Evolutionary conservation across 805 yeast species (phyloP).

Genomic region (Metschnikowia cubensis): DNA sequence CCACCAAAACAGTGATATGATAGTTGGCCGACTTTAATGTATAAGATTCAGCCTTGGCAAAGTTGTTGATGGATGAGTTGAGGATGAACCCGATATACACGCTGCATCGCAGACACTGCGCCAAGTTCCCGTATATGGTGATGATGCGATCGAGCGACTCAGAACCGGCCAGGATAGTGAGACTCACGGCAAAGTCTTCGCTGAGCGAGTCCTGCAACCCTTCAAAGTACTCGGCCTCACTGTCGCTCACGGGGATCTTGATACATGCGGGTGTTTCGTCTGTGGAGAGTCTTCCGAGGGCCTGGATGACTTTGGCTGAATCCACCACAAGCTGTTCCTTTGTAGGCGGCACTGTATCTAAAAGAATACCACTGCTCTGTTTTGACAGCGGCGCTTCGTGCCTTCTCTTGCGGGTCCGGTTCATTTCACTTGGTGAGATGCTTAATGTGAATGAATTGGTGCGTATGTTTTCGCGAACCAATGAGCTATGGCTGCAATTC

Average conservation of each 20-base stretch:
- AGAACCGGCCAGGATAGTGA: neutral
- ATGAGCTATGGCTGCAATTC: constrained; percentile 1
- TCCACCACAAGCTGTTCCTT: constrained; percentile 18
- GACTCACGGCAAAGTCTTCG: neutral
- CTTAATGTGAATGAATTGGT: neutral
- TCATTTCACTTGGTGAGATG: neutral
- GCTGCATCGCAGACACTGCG: constrained; percentile 22
- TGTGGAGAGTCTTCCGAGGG: constrained; percentile 18
- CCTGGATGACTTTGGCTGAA: constrained; percentile 23
- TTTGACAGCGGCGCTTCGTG: constrained; percentile 2
- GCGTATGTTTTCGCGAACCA: constrained; percentile 1
- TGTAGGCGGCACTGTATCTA: neutral
- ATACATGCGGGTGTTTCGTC: constrained; percentile 12
- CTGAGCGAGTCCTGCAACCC: constrained; percentile 21
- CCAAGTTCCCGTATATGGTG: constrained; percentile 26
- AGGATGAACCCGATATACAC: constrained; percentile 26
- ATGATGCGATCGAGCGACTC: constrained; percentile 27
- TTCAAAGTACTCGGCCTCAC: constrained; percentile 27
- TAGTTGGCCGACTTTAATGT: constrained; percentile 35
- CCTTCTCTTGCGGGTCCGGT: constrained; percentile 5
- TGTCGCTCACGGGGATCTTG: constrained; percentile 18
- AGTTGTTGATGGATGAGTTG: constrained; percentile 25
- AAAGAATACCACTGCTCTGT: neutral
- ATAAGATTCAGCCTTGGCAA: constrained; percentile 18
- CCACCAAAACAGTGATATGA: constrained; percentile 12